Evolutionary conservation across 2,329 filamentous ascomycete species (phyloP).

Genomic region (Thermomyces lanuginosus): DNA sequence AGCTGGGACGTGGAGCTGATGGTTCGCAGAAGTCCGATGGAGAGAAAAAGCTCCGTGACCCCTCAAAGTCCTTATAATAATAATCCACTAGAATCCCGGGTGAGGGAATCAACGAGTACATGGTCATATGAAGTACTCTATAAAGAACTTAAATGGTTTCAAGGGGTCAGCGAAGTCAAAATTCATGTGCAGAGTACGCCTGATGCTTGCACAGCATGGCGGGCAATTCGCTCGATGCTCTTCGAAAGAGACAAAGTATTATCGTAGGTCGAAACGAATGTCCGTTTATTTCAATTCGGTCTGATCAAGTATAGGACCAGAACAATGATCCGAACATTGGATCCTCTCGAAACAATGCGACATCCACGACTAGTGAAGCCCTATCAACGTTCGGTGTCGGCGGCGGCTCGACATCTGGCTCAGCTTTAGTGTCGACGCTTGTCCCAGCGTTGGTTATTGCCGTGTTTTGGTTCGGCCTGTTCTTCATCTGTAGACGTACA

Average conservation of each 20-base stretch:
- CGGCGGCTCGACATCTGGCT: conserved; percentile 33
- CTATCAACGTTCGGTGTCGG: conserved; percentile 15
- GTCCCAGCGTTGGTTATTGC: conserved; percentile 31
- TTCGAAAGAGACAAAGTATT: conserved; percentile 4
- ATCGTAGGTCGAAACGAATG: conserved; percentile 1
- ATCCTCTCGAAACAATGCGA: conserved; percentile 24
- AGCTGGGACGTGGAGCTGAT: no score
- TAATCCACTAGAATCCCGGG: no score
- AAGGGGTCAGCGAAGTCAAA: no score
- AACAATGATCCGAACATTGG: conserved; percentile 27
- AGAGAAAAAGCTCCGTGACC: no score
- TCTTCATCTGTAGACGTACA: conserved; percentile 31
- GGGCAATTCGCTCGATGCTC: background rate
- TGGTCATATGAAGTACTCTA: no score
- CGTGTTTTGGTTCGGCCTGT: conserved; percentile 27
- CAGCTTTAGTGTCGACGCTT: conserved; percentile 33
- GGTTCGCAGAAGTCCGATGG: no score
- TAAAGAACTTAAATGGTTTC: no score
- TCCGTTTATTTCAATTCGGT: background rate
- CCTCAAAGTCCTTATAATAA: no score
- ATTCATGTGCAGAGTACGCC: no score
- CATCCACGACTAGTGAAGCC: conserved; percentile 15
- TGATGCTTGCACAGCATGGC: conserved; percentile 4
- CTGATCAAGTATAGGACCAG: conserved; percentile 15
- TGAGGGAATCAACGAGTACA: no score